These are phyloP conservation scores for Skeletonema tropicum DNA, from an alignment of 108 stramenopile species.

Conservation along the genomic window DNA sequence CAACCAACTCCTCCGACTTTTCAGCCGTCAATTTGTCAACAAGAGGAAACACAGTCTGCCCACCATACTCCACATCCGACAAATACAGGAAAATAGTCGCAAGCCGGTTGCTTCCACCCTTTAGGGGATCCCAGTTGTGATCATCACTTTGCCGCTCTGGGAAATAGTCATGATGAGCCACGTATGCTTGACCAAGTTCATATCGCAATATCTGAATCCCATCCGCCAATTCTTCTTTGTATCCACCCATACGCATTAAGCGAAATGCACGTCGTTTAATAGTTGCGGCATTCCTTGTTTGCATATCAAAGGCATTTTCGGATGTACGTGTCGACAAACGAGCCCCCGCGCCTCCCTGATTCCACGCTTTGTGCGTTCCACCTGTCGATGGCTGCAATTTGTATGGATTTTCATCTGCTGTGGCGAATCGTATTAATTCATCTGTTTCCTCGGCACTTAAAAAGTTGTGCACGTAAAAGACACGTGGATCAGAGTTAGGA, in stretches of 20 bases:
- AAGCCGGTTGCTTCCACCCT: slow-evolving; percentile 74
- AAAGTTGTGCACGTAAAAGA: slow-evolving; percentile 60
- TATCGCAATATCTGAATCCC: slow-evolving; percentile 75
- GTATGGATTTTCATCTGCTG: slow-evolving; percentile 42
- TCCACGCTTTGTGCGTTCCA: slow-evolving; percentile 50
- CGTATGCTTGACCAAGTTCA: slow-evolving; percentile 67
- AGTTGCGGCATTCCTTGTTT: slow-evolving; percentile 20
- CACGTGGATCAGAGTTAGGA: slow-evolving; percentile 33
- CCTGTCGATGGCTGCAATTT: slow-evolving; percentile 54
- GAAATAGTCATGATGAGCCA: slow-evolving; percentile 71
- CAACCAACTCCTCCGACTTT: slow-evolving; percentile 52
- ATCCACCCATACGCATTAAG: slow-evolving; percentile 51
- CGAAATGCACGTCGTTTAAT: slow-evolving; percentile 54
- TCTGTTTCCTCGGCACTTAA: slow-evolving; percentile 45
- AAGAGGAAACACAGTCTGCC: slow-evolving; percentile 72
- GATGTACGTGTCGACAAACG: slow-evolving; percentile 51
- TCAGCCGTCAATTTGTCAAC: slow-evolving; percentile 40
- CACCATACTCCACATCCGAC: slow-evolving; percentile 69
- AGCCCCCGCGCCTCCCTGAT: slow-evolving; percentile 41
- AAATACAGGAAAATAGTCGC: slow-evolving; percentile 77
- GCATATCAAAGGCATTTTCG: slow-evolving; percentile 53
- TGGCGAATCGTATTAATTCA: slow-evolving; percentile 38
- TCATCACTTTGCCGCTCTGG: slow-evolving; percentile 29
- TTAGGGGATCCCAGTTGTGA: slow-evolving; percentile 49
- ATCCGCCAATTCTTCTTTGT: slow-evolving; percentile 61